These are phyloP conservation scores for Exutisphaerella laricina DNA, from an alignment of 2,329 filamentous ascomycete genomes.

Conservation along the genomic window DNA sequence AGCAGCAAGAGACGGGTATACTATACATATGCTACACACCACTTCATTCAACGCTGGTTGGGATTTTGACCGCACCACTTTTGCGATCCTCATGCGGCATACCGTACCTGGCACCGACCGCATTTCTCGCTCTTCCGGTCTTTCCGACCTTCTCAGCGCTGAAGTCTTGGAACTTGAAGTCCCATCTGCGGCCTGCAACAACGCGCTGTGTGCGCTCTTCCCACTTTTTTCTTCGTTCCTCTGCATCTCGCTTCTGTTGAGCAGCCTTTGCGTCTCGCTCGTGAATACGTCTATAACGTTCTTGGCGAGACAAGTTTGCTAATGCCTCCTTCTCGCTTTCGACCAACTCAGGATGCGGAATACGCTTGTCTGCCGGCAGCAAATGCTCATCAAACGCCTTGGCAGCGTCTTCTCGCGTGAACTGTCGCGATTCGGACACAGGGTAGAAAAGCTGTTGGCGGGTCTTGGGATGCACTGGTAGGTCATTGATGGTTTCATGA, in stretches of 20 bases:
- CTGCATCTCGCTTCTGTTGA: conserved; percentile 35
- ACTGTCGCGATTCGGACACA: conserved; percentile 57
- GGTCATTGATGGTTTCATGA: conserved; percentile 61
- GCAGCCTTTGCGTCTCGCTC: conserved; percentile 28
- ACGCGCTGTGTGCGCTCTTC: conserved; percentile 40
- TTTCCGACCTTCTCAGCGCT: conserved; percentile 51
- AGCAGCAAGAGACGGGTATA: not conserved
- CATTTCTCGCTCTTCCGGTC: conserved; percentile 49
- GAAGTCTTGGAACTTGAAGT: conserved; percentile 56
- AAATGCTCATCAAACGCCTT: conserved; percentile 55
- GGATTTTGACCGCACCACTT: conserved; percentile 59
- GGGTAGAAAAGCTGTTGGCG: conserved; percentile 57
- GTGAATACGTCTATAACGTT: conserved; percentile 43
- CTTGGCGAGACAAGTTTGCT: conserved; percentile 33
- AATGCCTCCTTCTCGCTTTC: conserved; percentile 43
- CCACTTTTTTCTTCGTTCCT: conserved; percentile 41
- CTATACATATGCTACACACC: conserved; percentile 10
- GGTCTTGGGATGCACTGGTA: conserved; percentile 53
- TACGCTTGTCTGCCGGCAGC: conserved; percentile 57
- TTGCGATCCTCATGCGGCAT: conserved; percentile 58
- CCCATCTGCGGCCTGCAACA: conserved; percentile 49
- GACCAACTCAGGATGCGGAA: conserved; percentile 58
- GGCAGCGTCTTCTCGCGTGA: conserved; percentile 61
- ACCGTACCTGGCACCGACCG: conserved; percentile 57
- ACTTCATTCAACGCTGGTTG: conserved; percentile 49